These are phyloP conservation scores for Fusarium sp. DNA, from an alignment of 2,329 filamentous ascomycete genomes.

Conservation along the genomic window DNA sequence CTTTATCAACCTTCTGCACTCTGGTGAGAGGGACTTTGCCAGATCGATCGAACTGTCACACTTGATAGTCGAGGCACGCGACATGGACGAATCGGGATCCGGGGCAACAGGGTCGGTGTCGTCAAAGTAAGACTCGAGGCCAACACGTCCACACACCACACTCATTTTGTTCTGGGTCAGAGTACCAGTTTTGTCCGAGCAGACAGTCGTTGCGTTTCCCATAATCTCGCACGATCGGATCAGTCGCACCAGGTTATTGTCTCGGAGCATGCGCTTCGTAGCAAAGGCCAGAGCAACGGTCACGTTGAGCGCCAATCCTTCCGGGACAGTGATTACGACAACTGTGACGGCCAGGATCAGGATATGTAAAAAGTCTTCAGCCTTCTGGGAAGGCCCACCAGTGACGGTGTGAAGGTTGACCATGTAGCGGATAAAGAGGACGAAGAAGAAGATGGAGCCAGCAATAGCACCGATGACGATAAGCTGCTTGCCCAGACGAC, in stretches of 20 bases:
- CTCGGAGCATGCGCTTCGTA: slow-evolving; percentile 72
- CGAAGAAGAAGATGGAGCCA: slow-evolving; percentile 58
- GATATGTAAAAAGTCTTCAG: slow-evolving; percentile 69
- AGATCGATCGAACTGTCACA: slow-evolving; percentile 49
- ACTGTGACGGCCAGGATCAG: slow-evolving; percentile 71
- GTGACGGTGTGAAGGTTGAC: slow-evolving; percentile 52
- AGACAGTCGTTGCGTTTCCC: slow-evolving; percentile 74
- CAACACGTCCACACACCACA: slow-evolving; percentile 69
- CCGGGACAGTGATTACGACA: slow-evolving; percentile 71
- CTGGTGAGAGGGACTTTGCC: slow-evolving; percentile 50
- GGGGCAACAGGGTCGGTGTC: slow-evolving; percentile 49
- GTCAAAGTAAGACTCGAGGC: slow-evolving; percentile 56
- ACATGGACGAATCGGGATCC: slow-evolving; percentile 39
- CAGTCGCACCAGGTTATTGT: slow-evolving; percentile 72
- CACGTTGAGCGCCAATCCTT: slow-evolving; percentile 71
- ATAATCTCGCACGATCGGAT: slow-evolving; percentile 73
- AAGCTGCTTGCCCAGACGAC: slow-evolving; percentile 82
- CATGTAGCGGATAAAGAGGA: slow-evolving; percentile 59
- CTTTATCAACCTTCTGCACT: slow-evolving; percentile 56
- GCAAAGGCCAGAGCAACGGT: slow-evolving; percentile 73
- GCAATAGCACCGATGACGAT: slow-evolving; percentile 58
- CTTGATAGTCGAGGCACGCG: slow-evolving; percentile 42
- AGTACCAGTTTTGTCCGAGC: slow-evolving; percentile 76
- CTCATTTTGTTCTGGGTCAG: slow-evolving; percentile 75
- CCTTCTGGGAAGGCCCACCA: slow-evolving; percentile 62